Evolutionary conservation across 331 rosid genomes (phyloP).

Genomic region (Arachis monticola): DNA sequence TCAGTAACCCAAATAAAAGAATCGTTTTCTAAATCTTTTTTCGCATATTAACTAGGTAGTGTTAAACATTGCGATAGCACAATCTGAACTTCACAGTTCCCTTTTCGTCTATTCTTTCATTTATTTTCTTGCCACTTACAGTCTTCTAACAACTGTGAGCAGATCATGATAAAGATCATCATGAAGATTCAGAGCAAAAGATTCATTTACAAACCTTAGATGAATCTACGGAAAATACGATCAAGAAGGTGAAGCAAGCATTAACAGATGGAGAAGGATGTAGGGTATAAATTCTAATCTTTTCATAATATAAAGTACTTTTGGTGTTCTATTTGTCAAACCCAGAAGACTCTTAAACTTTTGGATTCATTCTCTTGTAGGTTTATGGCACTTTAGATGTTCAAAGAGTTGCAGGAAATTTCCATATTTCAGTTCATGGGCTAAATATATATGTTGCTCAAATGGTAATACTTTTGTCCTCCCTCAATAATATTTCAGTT

Average conservation of each 20-base stretch:
- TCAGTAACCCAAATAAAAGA: background rate
- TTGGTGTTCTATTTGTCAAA: conserved; percentile 28
- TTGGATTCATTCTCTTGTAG: conserved; percentile 54
- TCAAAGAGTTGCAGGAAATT: conserved; percentile 98
- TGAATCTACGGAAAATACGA: conserved; percentile 70
- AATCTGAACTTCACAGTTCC: background rate
- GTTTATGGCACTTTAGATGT: conserved; percentile 97
- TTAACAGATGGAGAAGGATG: conserved; percentile 80
- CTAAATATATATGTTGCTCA: conserved; percentile 93
- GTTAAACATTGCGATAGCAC: conserved; percentile 24
- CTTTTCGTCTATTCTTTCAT: conserved; percentile 3
- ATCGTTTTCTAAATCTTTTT: conserved; percentile 19
- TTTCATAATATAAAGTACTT: conserved; percentile 13
- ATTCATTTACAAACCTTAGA: conserved; percentile 69
- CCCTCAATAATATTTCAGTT: conserved; percentile 24
- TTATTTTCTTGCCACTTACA: conserved; percentile 31
- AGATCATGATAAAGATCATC: conserved; percentile 73
- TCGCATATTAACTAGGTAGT: background rate
- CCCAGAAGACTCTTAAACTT: conserved; percentile 1
- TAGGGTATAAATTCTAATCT: conserved; percentile 63
- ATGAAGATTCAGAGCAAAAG: conserved; percentile 66
- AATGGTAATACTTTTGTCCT: conserved; percentile 54
- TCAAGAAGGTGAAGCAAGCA: conserved; percentile 87
- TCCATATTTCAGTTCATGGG: conserved; percentile 96
- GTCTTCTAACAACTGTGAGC: conserved; percentile 44